Percentiles rank a stretch among this genome's conserved stretches.
Conservation (phyloP, 345 rosid species). For the Limnanthes douglasii region DNA sequence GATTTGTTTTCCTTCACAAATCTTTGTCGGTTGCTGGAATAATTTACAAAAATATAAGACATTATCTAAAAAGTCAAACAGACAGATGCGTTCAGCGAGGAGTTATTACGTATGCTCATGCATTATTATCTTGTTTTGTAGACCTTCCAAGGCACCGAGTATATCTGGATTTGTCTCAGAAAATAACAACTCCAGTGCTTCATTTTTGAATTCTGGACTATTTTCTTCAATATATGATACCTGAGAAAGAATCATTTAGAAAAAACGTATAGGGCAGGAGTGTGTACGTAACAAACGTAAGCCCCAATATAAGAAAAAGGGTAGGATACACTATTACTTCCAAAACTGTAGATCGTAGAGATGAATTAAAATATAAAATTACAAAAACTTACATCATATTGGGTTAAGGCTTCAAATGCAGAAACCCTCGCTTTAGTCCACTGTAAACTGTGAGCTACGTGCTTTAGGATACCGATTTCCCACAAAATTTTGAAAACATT, state of each 20-base stretch:
- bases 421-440: constrained; percentile 72
- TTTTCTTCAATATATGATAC: constrained; percentile 29
- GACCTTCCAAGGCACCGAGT: constrained; percentile 56
- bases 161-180: constrained; percentile 43
- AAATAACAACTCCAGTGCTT: constrained; percentile 27
- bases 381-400: constrained; percentile 49
- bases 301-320: too few relatives aligned
- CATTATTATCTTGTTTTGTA: constrained; percentile 51
- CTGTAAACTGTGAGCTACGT: constrained; percentile 15
- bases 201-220: constrained; percentile 48
- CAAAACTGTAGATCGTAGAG: too few relatives aligned
- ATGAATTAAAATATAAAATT: constrained; percentile 5
- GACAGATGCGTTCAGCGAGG: background rate
- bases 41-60: constrained; percentile 10
- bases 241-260: too few relatives aligned
- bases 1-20: constrained; percentile 54
- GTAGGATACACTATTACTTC: too few relatives aligned
- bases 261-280: too few relatives aligned
- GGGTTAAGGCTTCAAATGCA: constrained; percentile 56
- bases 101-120: constrained; percentile 80
- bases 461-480: constrained; percentile 35
- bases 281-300: too few relatives aligned
- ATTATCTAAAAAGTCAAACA: constrained; percentile 2
- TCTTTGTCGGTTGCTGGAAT: constrained; percentile 57
- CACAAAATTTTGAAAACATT: constrained; percentile 56